Base-by-base conservation (phyloP, 495 filamentous ascomycete species). In the Aspergillus nidulans region DNA sequence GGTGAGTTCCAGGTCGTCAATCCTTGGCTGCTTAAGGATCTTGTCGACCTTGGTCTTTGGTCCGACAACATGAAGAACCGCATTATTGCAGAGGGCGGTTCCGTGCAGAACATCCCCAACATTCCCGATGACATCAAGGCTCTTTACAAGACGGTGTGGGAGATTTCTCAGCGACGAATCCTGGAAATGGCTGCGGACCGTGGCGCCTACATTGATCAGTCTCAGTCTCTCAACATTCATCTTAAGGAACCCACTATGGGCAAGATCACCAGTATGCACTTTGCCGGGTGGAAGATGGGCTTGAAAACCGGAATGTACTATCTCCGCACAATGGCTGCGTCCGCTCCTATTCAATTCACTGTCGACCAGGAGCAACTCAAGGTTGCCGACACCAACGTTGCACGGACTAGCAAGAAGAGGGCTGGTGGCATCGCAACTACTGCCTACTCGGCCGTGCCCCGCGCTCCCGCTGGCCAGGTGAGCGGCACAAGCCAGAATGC, bases 271-370 rank as follows among this genome's bases (percentile, higher is more conserved):
- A 91, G 86, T 68, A 98, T 98, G 94, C 94, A 98, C 78, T 98
- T 98, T 69, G 85, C 95, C 34, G 94, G 94, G 60, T 98, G 94
- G 94, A 98, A 97, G 79, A 84, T 96, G 63, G 94, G 94, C 63
- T 82, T 98, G 55, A 98, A 98, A 85, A 98, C 94, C 10, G 94
- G 94, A 74, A 97, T 98, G 95, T 98, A 98, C 84, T 98, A 98
- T 72, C 86, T 98, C 60, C 91, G 94, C 63, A 98, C 94, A 38
- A 95, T 95, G 85, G 94, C 94, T 52, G 94, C 94, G 18, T 90
- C 90, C 4, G 90, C 91, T 38, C 94, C 94, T 50, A 98, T 98
- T 63, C 94, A 98, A 74, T 98, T 98, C 77, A 98, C 94, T 6
- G 94, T 98, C 63, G 94, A 98, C 75, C 94, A 98, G 77, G 91